Evolutionary conservation across 202 grass and related monocot species (phyloP).

Genomic region (Panicum virgatum): DNA sequence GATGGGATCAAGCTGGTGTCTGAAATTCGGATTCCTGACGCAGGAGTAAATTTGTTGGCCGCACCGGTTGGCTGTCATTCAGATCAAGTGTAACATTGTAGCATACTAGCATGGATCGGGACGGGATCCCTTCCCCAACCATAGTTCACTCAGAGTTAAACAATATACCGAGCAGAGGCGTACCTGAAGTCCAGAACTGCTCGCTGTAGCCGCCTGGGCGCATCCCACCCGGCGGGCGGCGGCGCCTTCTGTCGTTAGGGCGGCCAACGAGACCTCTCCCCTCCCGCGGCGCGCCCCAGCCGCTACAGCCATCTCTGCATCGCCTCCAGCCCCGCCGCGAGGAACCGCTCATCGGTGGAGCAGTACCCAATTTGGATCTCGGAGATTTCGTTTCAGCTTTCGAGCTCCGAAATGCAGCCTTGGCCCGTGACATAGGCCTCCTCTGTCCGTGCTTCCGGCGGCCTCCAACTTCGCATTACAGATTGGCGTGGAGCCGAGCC

Average conservation of each 20-base stretch:
- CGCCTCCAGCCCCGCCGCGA: neutral
- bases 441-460: too few species aligned
- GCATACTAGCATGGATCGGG: neutral
- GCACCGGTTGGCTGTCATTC: neutral
- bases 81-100: neutral
- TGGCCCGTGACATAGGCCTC: too few species aligned
- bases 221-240: neutral
- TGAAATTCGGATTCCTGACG: neutral
- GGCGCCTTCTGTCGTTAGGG: neutral
- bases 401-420: too few species aligned
- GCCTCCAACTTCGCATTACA: too few species aligned
- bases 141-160: conserved; percentile 5
- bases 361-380: neutral
- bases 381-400: too few species aligned
- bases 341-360: neutral
- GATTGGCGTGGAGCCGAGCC: too few species aligned
- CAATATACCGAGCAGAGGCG: neutral
- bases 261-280: neutral
- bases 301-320: neutral
- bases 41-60: neutral
- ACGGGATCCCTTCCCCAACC: neutral
- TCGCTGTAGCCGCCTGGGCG: neutral
- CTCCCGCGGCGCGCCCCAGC: neutral
- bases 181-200: conserved; percentile 10
- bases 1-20: neutral